phyloP scores from a whole-genome alignment of 192 early-diverging fungal genomes.

The Coemansia sp. region DNA sequence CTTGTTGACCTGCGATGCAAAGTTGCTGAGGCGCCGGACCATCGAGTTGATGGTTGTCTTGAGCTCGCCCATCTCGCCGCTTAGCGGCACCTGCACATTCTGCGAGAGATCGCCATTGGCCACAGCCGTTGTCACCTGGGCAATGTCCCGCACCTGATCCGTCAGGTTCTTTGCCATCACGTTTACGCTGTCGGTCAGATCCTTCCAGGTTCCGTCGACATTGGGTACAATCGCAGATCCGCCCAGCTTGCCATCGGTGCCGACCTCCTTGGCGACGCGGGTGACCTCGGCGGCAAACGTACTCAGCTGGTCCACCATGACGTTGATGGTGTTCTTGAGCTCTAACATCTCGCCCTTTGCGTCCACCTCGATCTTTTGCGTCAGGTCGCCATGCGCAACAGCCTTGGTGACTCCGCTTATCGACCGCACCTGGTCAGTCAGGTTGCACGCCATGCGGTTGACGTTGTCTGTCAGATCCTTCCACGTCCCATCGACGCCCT shows the following conservation, averaged over 20 bases:
- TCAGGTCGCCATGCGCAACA: background rate
- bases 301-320: background rate
- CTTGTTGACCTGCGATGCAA: slow-evolving; percentile 59
- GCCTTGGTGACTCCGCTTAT: slow-evolving; percentile 40
- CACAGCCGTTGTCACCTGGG: slow-evolving; percentile 61
- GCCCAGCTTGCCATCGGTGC: slow-evolving; percentile 70
- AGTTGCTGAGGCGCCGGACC: slow-evolving; percentile 61
- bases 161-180: slow-evolving; percentile 64
- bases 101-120: slow-evolving; percentile 56
- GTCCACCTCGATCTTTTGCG: background rate
- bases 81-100: slow-evolving; percentile 56
- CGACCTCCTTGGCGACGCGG: slow-evolving; percentile 66
- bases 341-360: background rate
- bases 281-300: slow-evolving; percentile 54
- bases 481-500: slow-evolving; percentile 75
- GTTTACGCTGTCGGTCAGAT: slow-evolving; percentile 62
- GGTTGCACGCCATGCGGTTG: slow-evolving; percentile 74
- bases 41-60: slow-evolving; percentile 67
- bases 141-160: slow-evolving; percentile 59
- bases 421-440: slow-evolving; percentile 72
- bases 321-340: slow-evolving; percentile 1
- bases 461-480: slow-evolving; percentile 75
- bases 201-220: slow-evolving; percentile 60
- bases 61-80: slow-evolving; percentile 63
- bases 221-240: slow-evolving; percentile 53